Conservation (phyloP, 495 filamentous ascomycete species). For the Podospora pseudopauciseta region DNA sequence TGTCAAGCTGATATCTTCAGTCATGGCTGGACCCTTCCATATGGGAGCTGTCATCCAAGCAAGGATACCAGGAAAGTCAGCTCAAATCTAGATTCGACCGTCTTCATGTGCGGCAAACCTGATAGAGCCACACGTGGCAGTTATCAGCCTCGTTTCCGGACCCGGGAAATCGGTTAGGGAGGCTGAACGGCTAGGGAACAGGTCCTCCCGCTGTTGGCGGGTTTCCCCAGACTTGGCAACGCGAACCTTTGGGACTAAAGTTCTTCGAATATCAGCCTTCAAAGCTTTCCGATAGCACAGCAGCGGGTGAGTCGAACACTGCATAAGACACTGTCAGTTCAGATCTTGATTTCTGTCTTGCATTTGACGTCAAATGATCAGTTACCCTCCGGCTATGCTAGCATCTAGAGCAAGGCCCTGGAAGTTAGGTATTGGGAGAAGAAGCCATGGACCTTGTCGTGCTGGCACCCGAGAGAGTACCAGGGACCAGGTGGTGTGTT, state of each 20-base stretch:
- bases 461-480: too few relatives aligned
- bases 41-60: not conserved
- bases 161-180: not conserved
- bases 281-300: not conserved
- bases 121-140: not conserved
- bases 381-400: not conserved
- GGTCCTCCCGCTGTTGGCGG: not conserved
- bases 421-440: not conserved
- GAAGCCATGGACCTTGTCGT: too few relatives aligned
- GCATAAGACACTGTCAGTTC: not conserved
- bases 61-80: not conserved
- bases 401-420: not conserved
- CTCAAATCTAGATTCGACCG: not conserved
- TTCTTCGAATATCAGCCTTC: not conserved
- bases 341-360: not conserved
- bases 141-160: not conserved
- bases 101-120: not conserved
- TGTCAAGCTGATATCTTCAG: too few relatives aligned
- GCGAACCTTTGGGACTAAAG: not conserved
- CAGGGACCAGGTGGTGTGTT: too few relatives aligned
- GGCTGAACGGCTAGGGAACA: not conserved
- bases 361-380: not conserved
- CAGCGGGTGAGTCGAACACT: not conserved
- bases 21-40: too few relatives aligned
- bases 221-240: not conserved